These are phyloP conservation scores for Aspergillus kassunensis DNA, from an alignment of 495 filamentous ascomycete genomes.

Conservation along the genomic window DNA sequence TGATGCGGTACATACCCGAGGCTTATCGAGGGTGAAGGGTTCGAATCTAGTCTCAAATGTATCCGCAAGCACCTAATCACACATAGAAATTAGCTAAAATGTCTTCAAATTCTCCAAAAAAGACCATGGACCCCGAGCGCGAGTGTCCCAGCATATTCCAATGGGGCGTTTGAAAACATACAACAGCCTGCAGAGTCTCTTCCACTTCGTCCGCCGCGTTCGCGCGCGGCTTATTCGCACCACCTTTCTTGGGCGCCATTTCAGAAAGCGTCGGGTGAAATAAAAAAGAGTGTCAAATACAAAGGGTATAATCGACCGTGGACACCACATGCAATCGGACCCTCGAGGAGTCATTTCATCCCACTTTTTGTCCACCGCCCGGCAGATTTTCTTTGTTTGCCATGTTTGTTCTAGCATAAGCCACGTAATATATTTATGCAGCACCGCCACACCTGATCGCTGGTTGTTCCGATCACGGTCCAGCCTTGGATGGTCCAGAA, in stretches of 20 bases:
- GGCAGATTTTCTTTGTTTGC: conserved; percentile 25
- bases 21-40: conserved; percentile 84
- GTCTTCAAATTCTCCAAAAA: too few relatives aligned
- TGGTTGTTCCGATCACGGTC: not conserved
- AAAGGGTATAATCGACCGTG: conserved; percentile 22
- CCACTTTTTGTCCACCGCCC: conserved; percentile 13
- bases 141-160: conserved; percentile 17
- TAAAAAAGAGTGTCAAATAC: not conserved
- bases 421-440: conserved; percentile 10
- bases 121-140: too few relatives aligned
- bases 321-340: conserved; percentile 27
- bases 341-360: conserved; percentile 34
- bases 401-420: not conserved
- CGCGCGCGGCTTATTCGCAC: conserved; percentile 58
- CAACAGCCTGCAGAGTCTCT: conserved; percentile 86
- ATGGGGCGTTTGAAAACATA: conserved; percentile 33
- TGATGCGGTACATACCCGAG: conserved; percentile 66
- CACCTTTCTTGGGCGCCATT: conserved; percentile 57
- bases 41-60: conserved; percentile 87
- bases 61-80: conserved; percentile 71
- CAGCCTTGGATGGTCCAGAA: conserved; percentile 28
- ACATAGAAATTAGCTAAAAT: conserved; percentile 11
- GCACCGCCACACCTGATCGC: conserved; percentile 9
- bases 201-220: conserved; percentile 65
- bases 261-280: conserved; percentile 4